phyloP scores from a whole-genome alignment of 2,329 filamentous ascomycete species.

The Verticillium longisporum region DNA sequence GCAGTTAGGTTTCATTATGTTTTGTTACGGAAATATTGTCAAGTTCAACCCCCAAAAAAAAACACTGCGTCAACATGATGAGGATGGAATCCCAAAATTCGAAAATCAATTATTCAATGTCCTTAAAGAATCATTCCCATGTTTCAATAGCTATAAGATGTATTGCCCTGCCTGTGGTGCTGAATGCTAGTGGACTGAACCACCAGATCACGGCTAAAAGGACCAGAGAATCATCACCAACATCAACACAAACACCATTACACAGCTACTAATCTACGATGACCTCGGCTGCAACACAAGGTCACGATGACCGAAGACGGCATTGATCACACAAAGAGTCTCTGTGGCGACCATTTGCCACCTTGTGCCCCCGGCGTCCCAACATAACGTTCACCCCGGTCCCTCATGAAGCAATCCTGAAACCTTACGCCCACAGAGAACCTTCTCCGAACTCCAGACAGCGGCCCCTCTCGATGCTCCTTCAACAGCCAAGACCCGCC shows the following conservation, averaged over 20 bases:
- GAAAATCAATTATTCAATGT: no score
- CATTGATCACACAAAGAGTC: not conserved
- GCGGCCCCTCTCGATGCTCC: not conserved
- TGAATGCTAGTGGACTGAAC: not conserved
- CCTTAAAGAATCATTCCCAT: no score
- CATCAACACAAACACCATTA: not conserved
- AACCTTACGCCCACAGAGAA: conserved; percentile 19
- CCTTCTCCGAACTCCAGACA: not conserved
- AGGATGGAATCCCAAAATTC: no score
- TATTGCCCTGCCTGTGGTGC: not conserved
- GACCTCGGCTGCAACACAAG: not conserved
- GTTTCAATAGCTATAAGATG: no score
- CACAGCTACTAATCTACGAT: not conserved
- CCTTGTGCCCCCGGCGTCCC: not conserved
- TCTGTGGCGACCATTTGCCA: not conserved
- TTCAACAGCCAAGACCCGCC: not conserved
- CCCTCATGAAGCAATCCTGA: conserved; percentile 34
- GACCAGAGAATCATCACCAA: not conserved
- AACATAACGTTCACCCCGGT: conserved; percentile 7
- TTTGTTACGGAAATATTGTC: no score
- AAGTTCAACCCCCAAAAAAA: no score
- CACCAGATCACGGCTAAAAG: no score
- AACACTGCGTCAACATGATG: no score
- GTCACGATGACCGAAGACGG: not conserved
- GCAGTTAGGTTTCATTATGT: no score